Base-by-base conservation (phyloP, 495 filamentous ascomycete species). In the Apodospora peruviana region DNA sequence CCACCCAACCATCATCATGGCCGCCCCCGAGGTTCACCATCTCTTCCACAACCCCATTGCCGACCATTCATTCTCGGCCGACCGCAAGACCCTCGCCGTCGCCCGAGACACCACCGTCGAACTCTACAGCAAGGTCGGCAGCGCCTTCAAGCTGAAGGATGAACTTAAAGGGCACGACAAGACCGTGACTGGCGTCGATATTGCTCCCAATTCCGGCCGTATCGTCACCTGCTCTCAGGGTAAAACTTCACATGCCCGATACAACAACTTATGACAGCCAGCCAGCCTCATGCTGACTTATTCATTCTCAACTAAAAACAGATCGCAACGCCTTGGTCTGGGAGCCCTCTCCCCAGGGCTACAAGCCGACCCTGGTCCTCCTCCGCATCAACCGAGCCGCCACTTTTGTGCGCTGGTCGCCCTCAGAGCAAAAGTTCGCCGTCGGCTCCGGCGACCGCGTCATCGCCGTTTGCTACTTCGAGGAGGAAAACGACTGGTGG, bases 401-500 rank as follows among this genome's bases (percentile, higher is more conserved):
- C 24, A 97, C 94, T 0, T 95, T 90, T 63, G 94, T 97, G 20
- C 87, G 93, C 48, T 98, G 93, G 93, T 95, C 90, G 9, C 93
- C 93, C 7, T 91, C 87, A 25, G 93, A 97, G 72, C 84, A 84
- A 63, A 98, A 97, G 65, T 97, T 98, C 64, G 93, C 93, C 36
- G 93, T 96, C 19, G 94, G 93, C 47, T 96, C 91, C 29, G 93
- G 93, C 50, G 93, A 95, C 52, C 81, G 94, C 46, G 84, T 94
- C 46, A 95, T 98, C 59, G 88, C 93, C n/a, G 81, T 96, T 56
- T 98, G 93, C 75, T 96, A 96, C 74, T 98, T 97, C 56, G 93
- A 98, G 60, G 86, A 93, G 61, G 94, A 97, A 69, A 96, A 97
- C 64, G 89, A 97, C 72, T 97, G 94, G 94, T 98, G 93, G 93